Conservation (phyloP, 2,329 filamentous ascomycete species). For the Falciphora oryzae region DNA sequence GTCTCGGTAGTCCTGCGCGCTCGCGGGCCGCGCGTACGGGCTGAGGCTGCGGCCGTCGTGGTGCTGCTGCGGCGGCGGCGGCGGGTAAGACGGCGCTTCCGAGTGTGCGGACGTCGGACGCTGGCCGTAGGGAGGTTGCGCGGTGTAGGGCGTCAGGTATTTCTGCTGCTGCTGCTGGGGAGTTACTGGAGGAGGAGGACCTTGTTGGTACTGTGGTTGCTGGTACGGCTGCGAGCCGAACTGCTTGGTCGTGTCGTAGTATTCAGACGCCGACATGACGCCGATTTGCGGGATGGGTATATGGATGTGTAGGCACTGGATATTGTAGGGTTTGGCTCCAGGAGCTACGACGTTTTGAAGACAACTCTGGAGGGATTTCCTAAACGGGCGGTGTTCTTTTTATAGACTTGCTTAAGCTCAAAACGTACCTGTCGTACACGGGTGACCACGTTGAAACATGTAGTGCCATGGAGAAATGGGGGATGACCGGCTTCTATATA, state of each 20-base stretch:
- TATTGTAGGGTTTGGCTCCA: neutral
- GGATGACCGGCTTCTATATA: neutral
- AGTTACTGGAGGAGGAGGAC: neutral
- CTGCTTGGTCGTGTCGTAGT: slow-evolving; percentile 14
- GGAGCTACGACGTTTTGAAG: neutral
- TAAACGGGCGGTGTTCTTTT: neutral
- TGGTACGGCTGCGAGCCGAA: slow-evolving; percentile 8
- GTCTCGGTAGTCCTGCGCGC: slow-evolving; percentile 6
- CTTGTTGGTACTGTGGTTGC: slow-evolving; percentile 3
- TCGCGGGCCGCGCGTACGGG: slow-evolving; percentile 7
- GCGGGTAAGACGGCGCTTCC: neutral
- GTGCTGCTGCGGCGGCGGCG: slow-evolving; percentile 5
- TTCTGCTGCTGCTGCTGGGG: slow-evolving; percentile 7
- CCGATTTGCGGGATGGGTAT: neutral
- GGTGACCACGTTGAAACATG: neutral
- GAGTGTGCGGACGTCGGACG: slow-evolving; percentile 8
- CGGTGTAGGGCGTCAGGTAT: slow-evolving; percentile 3
- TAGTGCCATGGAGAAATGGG: neutral
- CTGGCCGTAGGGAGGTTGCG: slow-evolving; percentile 1
- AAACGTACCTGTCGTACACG: neutral
- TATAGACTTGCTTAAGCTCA: neutral
- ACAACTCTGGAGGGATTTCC: neutral
- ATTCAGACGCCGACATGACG: slow-evolving; percentile 18
- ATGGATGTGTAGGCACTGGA: neutral
- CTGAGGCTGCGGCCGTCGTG: slow-evolving; percentile 5